Evolutionary conservation across 2,329 filamentous ascomycete genomes (phyloP).

Genomic region (Aureobasidium zeae): DNA sequence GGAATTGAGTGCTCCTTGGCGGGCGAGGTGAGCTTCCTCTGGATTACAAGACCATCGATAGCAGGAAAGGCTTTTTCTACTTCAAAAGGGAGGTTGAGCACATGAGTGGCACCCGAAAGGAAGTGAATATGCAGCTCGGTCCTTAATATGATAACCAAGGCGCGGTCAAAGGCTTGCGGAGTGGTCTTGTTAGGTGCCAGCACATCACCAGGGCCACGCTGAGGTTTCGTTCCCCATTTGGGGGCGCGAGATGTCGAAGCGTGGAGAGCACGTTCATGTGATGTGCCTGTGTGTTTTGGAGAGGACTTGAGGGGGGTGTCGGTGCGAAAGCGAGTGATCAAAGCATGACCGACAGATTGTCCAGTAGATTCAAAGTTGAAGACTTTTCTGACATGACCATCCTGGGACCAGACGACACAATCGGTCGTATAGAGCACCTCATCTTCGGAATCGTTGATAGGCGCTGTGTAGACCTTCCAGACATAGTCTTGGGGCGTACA

Average conservation of each 20-base stretch:
- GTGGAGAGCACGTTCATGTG: slow-evolving; percentile 1
- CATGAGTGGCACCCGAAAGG: slow-evolving; percentile 74
- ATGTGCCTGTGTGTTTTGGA: neutral
- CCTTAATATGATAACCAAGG: slow-evolving; percentile 82
- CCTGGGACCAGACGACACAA: slow-evolving; percentile 82
- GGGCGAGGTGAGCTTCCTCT: slow-evolving; percentile 61
- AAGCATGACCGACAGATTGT: slow-evolving; percentile 73
- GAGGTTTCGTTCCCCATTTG: slow-evolving; percentile 4
- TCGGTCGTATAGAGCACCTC: slow-evolving; percentile 68
- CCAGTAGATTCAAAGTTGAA: slow-evolving; percentile 83
- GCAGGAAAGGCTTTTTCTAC: slow-evolving; percentile 79
- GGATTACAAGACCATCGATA: slow-evolving; percentile 73
- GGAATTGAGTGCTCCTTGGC: slow-evolving; percentile 34
- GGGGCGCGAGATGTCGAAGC: neutral
- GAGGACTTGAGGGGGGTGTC: neutral
- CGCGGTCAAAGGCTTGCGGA: slow-evolving; percentile 28
- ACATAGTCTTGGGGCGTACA: slow-evolving; percentile 57
- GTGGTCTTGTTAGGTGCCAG: neutral
- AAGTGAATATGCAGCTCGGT: slow-evolving; percentile 93
- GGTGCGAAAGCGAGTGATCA: slow-evolving; percentile 66
- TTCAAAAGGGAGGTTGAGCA: slow-evolving; percentile 90
- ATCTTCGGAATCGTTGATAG: slow-evolving; percentile 51
- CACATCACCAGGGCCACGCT: neutral
- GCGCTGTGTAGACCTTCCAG: slow-evolving; percentile 58
- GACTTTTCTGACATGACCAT: slow-evolving; percentile 71